A percentile compares a stretch with the other conserved stretches of the same genome.
phyloP scores from a whole-genome alignment of 345 rosid species.

The Reutealis trisperma region DNA sequence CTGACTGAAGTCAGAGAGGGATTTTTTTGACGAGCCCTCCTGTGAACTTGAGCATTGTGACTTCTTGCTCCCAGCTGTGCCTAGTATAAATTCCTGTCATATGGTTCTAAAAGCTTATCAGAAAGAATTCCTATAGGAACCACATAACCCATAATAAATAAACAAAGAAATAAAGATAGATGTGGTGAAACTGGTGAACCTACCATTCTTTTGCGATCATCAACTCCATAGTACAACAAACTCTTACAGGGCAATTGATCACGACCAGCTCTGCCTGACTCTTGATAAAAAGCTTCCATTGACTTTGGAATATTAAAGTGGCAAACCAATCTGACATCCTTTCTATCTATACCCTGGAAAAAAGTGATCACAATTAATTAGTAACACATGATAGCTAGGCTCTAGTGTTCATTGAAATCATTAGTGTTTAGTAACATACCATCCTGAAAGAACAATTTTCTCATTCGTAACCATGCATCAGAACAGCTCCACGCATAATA shows the following conservation, averaged over 20 bases:
- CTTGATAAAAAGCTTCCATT: constrained; percentile 98
- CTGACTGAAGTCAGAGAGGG: constrained; percentile 68
- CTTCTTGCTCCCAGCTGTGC: constrained; percentile 65
- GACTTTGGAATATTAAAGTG: constrained; percentile 93
- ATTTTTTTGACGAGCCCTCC: constrained; percentile 48
- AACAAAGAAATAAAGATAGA: not conserved
- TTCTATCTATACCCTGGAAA: constrained; percentile 87
- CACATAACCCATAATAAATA: not conserved
- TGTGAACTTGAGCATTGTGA: constrained; percentile 51
- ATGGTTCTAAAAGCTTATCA: constrained; percentile 23
- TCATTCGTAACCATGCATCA: constrained; percentile 31
- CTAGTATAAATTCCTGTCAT: constrained; percentile 77
- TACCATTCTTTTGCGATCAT: constrained; percentile 89
- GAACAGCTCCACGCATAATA: constrained; percentile 57
- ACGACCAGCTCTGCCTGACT: constrained; percentile 98
- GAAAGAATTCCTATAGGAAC: constrained; percentile 9
- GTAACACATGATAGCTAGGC: constrained; percentile 7
- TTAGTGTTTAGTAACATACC: constrained; percentile 52
- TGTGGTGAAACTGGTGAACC: constrained; percentile 18
- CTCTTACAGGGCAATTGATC: constrained; percentile 87
- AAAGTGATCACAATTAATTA: constrained; percentile 26
- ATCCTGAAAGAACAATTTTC: constrained; percentile 66
- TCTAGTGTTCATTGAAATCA: constrained; percentile 11
- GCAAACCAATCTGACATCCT: constrained; percentile 92
- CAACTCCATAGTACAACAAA: constrained; percentile 86